phyloP scores from a whole-genome alignment of 257 asterid genomes.

The Plantago elongata region DNA sequence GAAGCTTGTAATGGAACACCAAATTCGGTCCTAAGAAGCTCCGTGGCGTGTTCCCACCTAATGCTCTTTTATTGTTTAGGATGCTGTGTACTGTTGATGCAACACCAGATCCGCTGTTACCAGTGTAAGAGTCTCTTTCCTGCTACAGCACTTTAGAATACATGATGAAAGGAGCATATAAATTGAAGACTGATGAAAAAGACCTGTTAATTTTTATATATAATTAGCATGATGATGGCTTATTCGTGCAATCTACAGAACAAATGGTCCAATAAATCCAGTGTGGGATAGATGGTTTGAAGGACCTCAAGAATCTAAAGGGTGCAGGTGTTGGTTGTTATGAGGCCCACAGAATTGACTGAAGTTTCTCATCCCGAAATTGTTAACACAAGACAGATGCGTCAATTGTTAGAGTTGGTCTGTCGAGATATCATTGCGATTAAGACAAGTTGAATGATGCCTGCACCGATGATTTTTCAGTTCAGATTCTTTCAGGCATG shows the following conservation, averaged over 20 bases:
- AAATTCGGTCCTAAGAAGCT: neutral
- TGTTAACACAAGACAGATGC: slow-evolving; percentile 4
- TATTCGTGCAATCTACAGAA: slow-evolving; percentile 38
- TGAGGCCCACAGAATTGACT: slow-evolving; percentile 24
- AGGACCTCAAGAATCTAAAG: slow-evolving; percentile 70
- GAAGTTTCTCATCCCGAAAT: neutral
- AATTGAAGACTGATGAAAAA: neutral
- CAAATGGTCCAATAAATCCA: slow-evolving; percentile 71
- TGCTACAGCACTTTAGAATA: neutral
- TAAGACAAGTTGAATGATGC: too few relatives aligned
- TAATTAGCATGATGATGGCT: neutral
- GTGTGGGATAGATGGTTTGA: slow-evolving; percentile 97
- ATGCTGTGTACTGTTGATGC: slow-evolving; percentile 55
- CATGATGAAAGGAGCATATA: neutral
- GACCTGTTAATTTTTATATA: too few relatives aligned
- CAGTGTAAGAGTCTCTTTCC: slow-evolving; percentile 47
- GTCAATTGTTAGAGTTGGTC: slow-evolving; percentile 1
- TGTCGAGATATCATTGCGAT: neutral
- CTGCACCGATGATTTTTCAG: too few relatives aligned
- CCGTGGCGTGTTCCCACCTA: slow-evolving; percentile 12
- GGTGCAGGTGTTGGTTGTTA: slow-evolving; percentile 91
- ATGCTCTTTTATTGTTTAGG: slow-evolving; percentile 30
- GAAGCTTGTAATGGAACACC: too few relatives aligned
- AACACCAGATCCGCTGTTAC: slow-evolving; percentile 79
- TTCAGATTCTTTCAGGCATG: too few relatives aligned